Percentiles rank a stretch among this genome's conserved stretches.
These are phyloP conservation scores for Groenewaldozyma sp. DNA, from an alignment of 1,139 yeast genomes.

Conservation along the genomic window DNA sequence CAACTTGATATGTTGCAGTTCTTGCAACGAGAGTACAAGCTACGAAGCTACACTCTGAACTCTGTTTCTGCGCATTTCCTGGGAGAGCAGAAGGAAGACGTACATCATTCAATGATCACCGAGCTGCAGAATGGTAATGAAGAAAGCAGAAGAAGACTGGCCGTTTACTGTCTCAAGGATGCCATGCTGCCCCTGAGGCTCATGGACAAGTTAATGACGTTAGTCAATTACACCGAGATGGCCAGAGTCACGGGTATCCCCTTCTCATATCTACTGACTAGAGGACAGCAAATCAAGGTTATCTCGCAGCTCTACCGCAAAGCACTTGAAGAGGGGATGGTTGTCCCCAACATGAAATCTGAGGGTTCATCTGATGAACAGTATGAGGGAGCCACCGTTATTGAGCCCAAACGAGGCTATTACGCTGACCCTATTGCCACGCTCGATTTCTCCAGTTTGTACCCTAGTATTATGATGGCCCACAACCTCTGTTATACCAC, in stretches of 20 bases:
- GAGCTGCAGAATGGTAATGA: constrained; percentile 86
- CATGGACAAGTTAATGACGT: constrained; percentile 87
- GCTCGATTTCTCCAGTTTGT: constrained; percentile 91
- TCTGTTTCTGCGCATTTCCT: constrained; percentile 92
- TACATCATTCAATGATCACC: constrained; percentile 92
- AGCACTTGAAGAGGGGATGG: constrained; percentile 74
- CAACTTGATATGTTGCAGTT: constrained; percentile 91
- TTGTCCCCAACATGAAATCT: constrained; percentile 81
- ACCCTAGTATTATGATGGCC: constrained; percentile 98
- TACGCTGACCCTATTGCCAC: constrained; percentile 97
- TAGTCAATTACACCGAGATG: constrained; percentile 97
- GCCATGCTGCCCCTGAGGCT: constrained; percentile 85
- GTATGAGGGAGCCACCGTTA: constrained; percentile 98
- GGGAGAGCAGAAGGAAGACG: constrained; percentile 96
- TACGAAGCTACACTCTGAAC: constrained; percentile 89
- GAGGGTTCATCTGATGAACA: constrained; percentile 79
- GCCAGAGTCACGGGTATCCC: constrained; percentile 99
- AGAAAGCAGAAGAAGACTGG: constrained; percentile 89
- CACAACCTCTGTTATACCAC: constrained; percentile 96
- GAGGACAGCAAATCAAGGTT: constrained; percentile 98
- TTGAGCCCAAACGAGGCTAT: constrained; percentile 92
- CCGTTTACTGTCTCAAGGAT: constrained; percentile 95
- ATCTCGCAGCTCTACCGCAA: constrained; percentile 90
- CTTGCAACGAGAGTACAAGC: constrained; percentile 87
- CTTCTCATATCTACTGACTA: constrained; percentile 71